Evolutionary conservation across 2,329 filamentous ascomycete genomes (phyloP), one percentile per base, ranked within the genome.

Genomic region (Penicillium sp.): DNA sequence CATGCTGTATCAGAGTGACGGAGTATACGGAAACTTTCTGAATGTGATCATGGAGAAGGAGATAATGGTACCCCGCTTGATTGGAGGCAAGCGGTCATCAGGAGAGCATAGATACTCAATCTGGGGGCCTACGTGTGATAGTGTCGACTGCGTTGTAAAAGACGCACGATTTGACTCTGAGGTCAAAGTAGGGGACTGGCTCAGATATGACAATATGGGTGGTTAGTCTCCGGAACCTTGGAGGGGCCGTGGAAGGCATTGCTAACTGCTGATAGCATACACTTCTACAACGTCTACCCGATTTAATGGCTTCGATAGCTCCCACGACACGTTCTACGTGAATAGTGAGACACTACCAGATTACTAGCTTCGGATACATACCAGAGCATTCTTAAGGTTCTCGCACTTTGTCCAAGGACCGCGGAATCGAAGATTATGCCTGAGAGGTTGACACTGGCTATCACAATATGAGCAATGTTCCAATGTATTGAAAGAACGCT

Each of bases 1-100:
- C 15, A 68, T 67, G 64, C 55, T 67, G 6, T 68, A 67, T 38
- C 58, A 60, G 18, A 67, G 66, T 24, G 65, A 67, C 49, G 65
- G 65, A 1, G 42, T 68, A 6, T 68, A 66, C 24, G 65, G 65
- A 2, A 61, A 57, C 33, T 68, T 68, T 41, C 55, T 52, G 41
- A 57, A 55, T 28, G 53, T 54, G 3, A 44, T 56, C 21, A 49
- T 55, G 24, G 62, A 62, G 26, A 50, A 57, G n/a, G 55, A 60
- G 16, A 24, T 48, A 0, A 48, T 57, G 31, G 18, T 33, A 4
- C 46, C 42, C 7, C 16, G 21, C 26, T 15, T 54, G 16, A n/a
- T 47, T 18, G 23, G n/a, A 3, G 18, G 28, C 16, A 39, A 21
- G 21, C 23, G 6, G 18, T 39, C 18, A 39, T 16, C 6, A 2